A percentile compares a stretch with the other conserved stretches of the same genome.
Evolutionary conservation across 768 basidiomycete species (phyloP).

Genomic region (Heimioporus sp.): DNA sequence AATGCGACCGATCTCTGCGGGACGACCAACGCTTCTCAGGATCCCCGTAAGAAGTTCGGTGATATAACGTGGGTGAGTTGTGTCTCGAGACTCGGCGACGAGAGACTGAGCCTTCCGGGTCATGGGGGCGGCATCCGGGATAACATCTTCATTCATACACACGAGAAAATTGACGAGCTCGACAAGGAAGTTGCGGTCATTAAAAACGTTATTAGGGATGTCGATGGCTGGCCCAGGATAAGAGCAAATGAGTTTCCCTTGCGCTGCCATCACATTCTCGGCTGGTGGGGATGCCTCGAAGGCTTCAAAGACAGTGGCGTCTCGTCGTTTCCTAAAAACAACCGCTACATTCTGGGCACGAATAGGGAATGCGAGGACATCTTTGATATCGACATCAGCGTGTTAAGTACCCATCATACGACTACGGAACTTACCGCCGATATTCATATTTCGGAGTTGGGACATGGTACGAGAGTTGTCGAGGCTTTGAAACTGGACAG

Average conservation of each 20-base stretch:
- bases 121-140: conserved; percentile 32
- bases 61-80: conserved; percentile 43
- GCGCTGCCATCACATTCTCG: conserved; percentile 33
- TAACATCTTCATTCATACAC: conserved; percentile 27
- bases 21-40: conserved; percentile 36
- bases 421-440: conserved; percentile 12
- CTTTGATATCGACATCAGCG: conserved; percentile 18
- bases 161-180: conserved; percentile 40
- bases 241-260: conserved; percentile 43
- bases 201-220: conserved; percentile 28
- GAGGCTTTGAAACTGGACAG: background rate
- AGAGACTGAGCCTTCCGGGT: conserved; percentile 35
- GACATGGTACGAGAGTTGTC: conserved; percentile 3
- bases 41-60: conserved; percentile 44
- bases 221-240: conserved; percentile 46
- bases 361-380: conserved; percentile 36
- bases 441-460: conserved; percentile 18
- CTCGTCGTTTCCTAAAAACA: conserved; percentile 33
- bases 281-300: conserved; percentile 44
- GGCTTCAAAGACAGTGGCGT: conserved; percentile 37
- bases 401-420: no score
- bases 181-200: conserved; percentile 27
- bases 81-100: conserved; percentile 38
- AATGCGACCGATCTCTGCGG: conserved; percentile 29
- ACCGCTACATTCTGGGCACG: conserved; percentile 50